Percentiles rank a stretch among this genome's conserved stretches.
These are phyloP conservation scores for Chaetothyriales sp. DNA, from an alignment of 2,329 filamentous ascomycete genomes.

Conservation along the genomic window DNA sequence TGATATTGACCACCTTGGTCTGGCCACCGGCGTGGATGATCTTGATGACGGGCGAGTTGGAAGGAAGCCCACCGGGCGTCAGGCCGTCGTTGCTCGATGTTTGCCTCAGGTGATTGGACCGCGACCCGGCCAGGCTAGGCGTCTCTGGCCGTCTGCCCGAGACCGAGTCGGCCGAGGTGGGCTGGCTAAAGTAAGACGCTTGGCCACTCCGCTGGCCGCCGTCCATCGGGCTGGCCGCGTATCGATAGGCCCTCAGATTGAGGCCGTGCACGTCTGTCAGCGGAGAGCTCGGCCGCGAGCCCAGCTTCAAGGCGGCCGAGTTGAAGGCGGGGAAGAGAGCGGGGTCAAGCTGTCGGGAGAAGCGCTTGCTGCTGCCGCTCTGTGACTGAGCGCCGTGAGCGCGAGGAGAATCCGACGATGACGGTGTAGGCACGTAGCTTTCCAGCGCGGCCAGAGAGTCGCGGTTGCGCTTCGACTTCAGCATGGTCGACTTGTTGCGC, in stretches of 20 bases:
- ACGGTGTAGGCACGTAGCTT: slow-evolving; percentile 40
- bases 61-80: slow-evolving; percentile 71
- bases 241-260: slow-evolving; percentile 43
- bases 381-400: slow-evolving; percentile 42
- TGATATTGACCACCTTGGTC: slow-evolving; percentile 87
- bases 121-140: slow-evolving; percentile 50
- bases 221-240: slow-evolving; percentile 47
- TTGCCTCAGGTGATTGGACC: slow-evolving; percentile 58
- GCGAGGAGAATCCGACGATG: slow-evolving; percentile 53
- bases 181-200: slow-evolving; percentile 41
- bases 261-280: slow-evolving; percentile 44
- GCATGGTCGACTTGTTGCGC: slow-evolving; percentile 60
- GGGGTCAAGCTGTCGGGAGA: slow-evolving; percentile 36
- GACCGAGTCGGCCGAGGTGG: slow-evolving; percentile 39
- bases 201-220: slow-evolving; percentile 36
- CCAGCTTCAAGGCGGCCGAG: slow-evolving; percentile 36
- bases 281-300: slow-evolving; percentile 60
- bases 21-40: slow-evolving; percentile 86
- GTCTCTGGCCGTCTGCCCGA: slow-evolving; percentile 45
- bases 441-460: slow-evolving; percentile 77
- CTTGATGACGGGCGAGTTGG: slow-evolving; percentile 76
- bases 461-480: slow-evolving; percentile 71
- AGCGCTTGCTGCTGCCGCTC: slow-evolving; percentile 45
- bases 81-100: slow-evolving; percentile 75
- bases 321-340: slow-evolving; percentile 27